A percentile compares a stretch with the other conserved stretches of the same genome.
phyloP scores from a whole-genome alignment of 23 red algal genomes.

The Gracilaria domingensis region DNA sequence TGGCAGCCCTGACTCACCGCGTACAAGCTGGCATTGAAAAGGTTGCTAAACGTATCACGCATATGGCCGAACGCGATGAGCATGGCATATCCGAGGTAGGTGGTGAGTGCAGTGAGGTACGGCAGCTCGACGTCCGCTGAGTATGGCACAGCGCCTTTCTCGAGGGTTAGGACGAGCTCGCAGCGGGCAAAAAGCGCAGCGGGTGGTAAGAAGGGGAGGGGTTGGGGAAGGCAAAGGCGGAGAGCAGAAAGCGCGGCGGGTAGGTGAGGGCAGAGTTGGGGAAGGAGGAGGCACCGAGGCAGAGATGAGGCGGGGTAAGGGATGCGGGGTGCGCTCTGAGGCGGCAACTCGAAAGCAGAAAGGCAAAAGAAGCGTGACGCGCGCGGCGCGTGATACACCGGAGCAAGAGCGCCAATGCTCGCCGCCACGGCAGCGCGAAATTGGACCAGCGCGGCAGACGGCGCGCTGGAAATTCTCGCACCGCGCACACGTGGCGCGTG shows the following conservation, averaged over 20 bases:
- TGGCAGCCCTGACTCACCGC: conserved; percentile 2
- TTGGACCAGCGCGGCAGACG: not conserved
- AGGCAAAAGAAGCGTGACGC: not conserved
- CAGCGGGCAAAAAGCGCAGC: not conserved
- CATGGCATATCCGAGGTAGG: conserved; percentile 86
- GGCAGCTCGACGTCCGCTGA: conserved; percentile 48
- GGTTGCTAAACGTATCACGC: conserved; percentile 67
- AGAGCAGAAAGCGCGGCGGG: too few species aligned
- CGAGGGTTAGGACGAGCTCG: not conserved
- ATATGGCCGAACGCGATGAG: conserved; percentile 88
- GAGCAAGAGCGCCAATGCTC: too few species aligned
- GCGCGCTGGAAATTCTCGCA: not conserved
- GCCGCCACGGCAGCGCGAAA: not conserved
- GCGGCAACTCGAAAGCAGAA: not conserved
- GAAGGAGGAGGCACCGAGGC: conserved; percentile 3
- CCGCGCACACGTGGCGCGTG: too few species aligned
- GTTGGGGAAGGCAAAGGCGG: too few species aligned
- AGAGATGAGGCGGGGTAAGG: too few species aligned
- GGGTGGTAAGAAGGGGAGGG: not conserved
- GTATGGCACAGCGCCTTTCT: not conserved
- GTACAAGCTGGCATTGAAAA: too few species aligned
- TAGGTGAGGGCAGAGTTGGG: not conserved
- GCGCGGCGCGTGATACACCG: not conserved
- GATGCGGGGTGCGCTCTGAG: not conserved
- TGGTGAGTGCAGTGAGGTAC: too few species aligned